Base-by-base conservation (phyloP, 352 stramenopile species). In the Phytophthora citrophthora region DNA sequence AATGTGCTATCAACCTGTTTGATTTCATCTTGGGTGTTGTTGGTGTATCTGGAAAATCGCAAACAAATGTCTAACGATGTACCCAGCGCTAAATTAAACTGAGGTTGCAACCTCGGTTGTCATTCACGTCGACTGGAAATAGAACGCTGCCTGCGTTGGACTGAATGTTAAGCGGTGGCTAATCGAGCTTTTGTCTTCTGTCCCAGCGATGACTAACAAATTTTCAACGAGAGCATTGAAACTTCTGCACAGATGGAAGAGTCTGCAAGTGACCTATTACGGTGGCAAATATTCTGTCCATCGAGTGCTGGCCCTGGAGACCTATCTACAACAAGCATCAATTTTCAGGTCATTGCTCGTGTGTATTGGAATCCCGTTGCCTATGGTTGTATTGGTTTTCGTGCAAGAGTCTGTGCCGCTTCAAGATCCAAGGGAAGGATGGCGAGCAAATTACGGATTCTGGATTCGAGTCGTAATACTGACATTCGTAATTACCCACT, bases 231-330 rank as follows among this genome's bases (percentile, higher is more conserved):
- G 24, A 29, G 34, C 23, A 34, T 31, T 40, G 20, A 16, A 43
- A 26, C 23, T 66, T 8, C 18, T 47, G 39, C 23, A 20, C 16
- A 24, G 23, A n/a, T 66, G 48, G 44, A 50, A 54, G 32, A 36
- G 20, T 6, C 4, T 69, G 5, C 50, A 72, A 43, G 40, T 72
- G 18, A 68, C 51, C 27, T 63, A 64, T n/a, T 63, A 53, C 10
- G 57, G 64, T 12, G 52, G 52, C 24, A 68, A 68, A 20, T 72
- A 61, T 40, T 72, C 64, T 1, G 60, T 72, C 7, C 49, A 72
- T 32, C 58, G 64, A 20, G 23, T 72, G 4, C n/a, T 68, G 0
- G 64, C 52, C 8, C 36, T 72, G 12, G 51, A 72, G 2, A 32
- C 53, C 3, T 68, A 64, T 15, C 15, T 32, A 4, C 39, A 41